phyloP scores from a whole-genome alignment of 108 stramenopile species.

The Pseudonitzschia pungens region DNA sequence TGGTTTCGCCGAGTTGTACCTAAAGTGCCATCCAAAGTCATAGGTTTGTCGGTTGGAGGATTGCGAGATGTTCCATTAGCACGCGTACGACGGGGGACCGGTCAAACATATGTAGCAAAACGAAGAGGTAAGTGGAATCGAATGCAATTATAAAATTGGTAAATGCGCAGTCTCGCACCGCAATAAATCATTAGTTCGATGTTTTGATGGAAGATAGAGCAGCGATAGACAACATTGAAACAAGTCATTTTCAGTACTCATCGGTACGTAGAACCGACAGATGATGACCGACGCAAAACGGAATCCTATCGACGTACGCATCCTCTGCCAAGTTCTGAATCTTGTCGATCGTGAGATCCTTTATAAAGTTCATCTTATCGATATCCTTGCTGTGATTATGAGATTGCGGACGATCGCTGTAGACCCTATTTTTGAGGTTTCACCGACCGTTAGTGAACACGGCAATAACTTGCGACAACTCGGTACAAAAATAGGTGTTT shows the following conservation, averaged over 20 bases:
- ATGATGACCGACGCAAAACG: slow-evolving; percentile 4
- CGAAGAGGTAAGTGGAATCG: background rate
- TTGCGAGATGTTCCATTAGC: background rate
- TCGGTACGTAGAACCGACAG: background rate
- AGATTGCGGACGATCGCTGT: too few relatives aligned
- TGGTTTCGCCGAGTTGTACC: slow-evolving; percentile 90
- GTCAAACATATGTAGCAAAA: too few relatives aligned
- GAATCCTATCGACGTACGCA: slow-evolving; percentile 64
- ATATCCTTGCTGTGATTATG: too few relatives aligned
- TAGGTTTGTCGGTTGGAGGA: background rate
- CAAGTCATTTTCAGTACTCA: slow-evolving; percentile 13
- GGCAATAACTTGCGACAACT: too few relatives aligned
- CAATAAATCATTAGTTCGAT: too few relatives aligned
- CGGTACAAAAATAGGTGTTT: too few relatives aligned
- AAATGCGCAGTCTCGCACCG: background rate
- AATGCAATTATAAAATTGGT: background rate
- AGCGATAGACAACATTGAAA: background rate
- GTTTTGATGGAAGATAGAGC: too few relatives aligned
- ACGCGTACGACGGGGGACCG: background rate
- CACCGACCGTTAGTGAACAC: too few relatives aligned
- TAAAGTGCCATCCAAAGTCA: slow-evolving; percentile 4
- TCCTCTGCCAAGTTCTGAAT: slow-evolving; percentile 89
- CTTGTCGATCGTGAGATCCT: slow-evolving; percentile 87
- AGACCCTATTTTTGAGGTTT: too few relatives aligned
- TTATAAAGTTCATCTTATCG: slow-evolving; percentile 65